Evolutionary conservation across 352 stramenopile genomes (phyloP).

Genomic region (Phytophthora quininea): DNA sequence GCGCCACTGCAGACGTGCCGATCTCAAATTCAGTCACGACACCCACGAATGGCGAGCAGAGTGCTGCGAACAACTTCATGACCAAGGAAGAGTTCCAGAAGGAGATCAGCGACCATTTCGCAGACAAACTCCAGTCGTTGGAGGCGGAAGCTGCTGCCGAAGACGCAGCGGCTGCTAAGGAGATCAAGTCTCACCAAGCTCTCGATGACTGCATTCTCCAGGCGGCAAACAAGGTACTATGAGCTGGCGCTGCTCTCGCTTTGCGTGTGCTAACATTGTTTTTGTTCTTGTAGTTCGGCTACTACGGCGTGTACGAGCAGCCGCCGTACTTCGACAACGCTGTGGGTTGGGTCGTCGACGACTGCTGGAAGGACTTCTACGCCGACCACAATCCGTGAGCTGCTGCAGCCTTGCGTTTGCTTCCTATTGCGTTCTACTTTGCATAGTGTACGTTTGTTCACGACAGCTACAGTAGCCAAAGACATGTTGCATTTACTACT

Average conservation of each 20-base stretch:
- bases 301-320: conserved; percentile 51
- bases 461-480: no score
- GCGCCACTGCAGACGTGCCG: conserved; percentile 11
- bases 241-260: neutral
- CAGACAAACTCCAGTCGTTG: conserved; percentile 30
- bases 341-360: conserved; percentile 39
- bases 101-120: conserved; percentile 38
- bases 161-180: conserved; percentile 23
- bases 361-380: conserved; percentile 23
- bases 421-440: no score
- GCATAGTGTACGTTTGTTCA: no score
- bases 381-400: no score
- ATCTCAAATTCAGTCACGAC: conserved; percentile 11
- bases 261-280: conserved; percentile 12
- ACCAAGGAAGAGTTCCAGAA: conserved; percentile 52
- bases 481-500: no score
- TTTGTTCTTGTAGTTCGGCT: conserved; percentile 46
- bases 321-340: conserved; percentile 39
- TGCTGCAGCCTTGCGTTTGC: no score
- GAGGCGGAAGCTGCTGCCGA: conserved; percentile 26
- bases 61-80: conserved; percentile 39
- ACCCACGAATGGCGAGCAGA: conserved; percentile 7
- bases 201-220: conserved; percentile 54
- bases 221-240: conserved; percentile 51
- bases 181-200: conserved; percentile 25